Evolutionary conservation across 2,329 filamentous ascomycete species (phyloP), one percentile per base, ranked within the genome.

Genomic region (Cyclaneusma minus): DNA sequence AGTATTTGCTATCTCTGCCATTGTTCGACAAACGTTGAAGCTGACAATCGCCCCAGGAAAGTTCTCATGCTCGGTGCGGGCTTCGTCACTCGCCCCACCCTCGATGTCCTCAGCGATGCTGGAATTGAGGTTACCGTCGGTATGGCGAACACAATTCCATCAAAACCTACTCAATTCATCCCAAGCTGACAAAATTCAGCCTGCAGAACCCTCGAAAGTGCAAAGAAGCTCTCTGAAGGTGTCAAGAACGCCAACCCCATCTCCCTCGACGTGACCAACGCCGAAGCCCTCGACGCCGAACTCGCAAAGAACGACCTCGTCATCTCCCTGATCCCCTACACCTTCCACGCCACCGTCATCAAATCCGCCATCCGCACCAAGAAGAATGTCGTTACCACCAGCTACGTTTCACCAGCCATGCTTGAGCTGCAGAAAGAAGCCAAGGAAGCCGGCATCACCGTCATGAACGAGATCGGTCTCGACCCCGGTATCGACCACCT

Each of bases 381-480:
- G 79, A 93, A 87, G 68, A 62, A 95, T 60, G 84, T 95, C 34
- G 85, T 95, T 47, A 94, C 87, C 32, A 94, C 87, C 16, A 83
- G 73, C 38, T 95, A 95, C 49, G 80, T 93, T 40, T 91, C 81
- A 4, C 83, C 83, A 3, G 81, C 82, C 38, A 94, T 94, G 84
- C 55, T 76, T 58, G 87, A 85, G 60, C 71, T 95, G 26, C 78
- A 94, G 45, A 62, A 73, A 43, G 61, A 77, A 42, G 72, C 68
- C 51, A 92, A 93, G 65, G 79, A 77, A 36, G 87, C 87, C 11
- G 85, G 84, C 34, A 94, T 94, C 49, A 92, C 83, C 7, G 85
- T 94, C 49, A 85, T 94, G 79, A 94, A 95, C 58, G 87, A 95
- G 67, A 91, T 92, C 48, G 83, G 83, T 35, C 48, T 79, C 33